Base-by-base conservation (phyloP, 2,329 filamentous ascomycete species). In the Achaetomium macrosporum region DNA sequence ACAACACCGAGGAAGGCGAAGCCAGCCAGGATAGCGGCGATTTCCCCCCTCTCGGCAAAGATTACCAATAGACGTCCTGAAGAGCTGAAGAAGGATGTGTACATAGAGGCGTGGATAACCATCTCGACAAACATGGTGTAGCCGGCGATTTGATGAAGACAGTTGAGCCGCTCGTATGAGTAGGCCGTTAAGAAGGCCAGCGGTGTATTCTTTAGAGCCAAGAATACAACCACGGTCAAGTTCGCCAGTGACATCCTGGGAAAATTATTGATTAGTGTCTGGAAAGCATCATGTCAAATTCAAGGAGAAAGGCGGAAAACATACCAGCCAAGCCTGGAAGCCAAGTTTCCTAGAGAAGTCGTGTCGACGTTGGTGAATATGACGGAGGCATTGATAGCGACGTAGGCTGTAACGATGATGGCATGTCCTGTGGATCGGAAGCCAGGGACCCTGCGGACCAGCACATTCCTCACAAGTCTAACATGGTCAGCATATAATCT, bases 111-210 rank as follows among this genome's bases (percentile, higher is more conserved):
- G 50, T 83, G 79, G 2, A 79, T 53, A 15, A 79, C 63, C 53
- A 74, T 65, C 33, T 70, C 68, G 33, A 69, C 51, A 25, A 82
- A 69, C 16, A 76, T 74, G 7, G 70, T 71, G 58, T 74, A 77
- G 2, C 79, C 79, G 4, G 73, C 71, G 16, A 78, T 66, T 53
- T 76, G 76, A 59, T 84, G 81, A 2, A 84, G 69, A 45, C 76
- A 70, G 59, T 82, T 83, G 47, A 84, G 72, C 17, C 77, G 72
- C 55, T 83, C 80, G 62, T 84, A 80, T 5, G 79, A 82, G 60
- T 76, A 78, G 1, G 73, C 67, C 1, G 76, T 76, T 11, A 84
- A 57, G 54, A 74, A 73, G 0, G 75, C 75, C 16, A 83, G 63
- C 0, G 79, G 81, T 0, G 79, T 83, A 60, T 83, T 82, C 59